Base-by-base conservation (phyloP, 768 basidiomycete genomes). In the Russula compacta region DNA sequence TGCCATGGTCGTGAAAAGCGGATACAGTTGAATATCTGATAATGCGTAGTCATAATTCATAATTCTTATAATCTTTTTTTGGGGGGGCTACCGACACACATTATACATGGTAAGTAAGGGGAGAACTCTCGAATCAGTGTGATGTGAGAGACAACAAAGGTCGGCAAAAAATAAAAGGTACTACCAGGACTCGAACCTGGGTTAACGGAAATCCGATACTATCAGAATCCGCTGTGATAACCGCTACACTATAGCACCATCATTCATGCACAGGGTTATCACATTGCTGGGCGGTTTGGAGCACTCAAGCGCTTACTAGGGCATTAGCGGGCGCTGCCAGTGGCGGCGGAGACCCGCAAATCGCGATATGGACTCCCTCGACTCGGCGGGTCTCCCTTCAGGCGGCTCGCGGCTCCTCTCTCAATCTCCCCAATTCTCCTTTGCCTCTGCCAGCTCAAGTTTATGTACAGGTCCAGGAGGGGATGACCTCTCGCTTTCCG, bases 401-500 rank as follows among this genome's bases (percentile, higher is more conserved):
- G 69, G 66, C 46, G 72, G 71, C 58, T 78, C 80, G 2, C 73
- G 71, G 52, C 71, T 84, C 14, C 74, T 84, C 43, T 79, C 78
- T 10, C 78, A 81, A 64, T 77, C 81, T 0, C 73, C 77, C 6
- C 72, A 74, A 50, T 71, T 72, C 42, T 49, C 56, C 4, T 60
- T 67, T 50, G 49, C 59, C 11, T 67, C 71, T 29, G 67, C 67
- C 12, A 68, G 73, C 46, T 69, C 71, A 6, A 65, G 61, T 47
- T 72, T 70, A 11, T 66, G 72, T 59, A 77, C 77, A 2, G 79
- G 76, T 6, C 77, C 73, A 17, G 76, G 76, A 15, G 76, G 75
- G 38, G 77, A 75, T 61, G 83, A 83, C 69, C 75, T 84, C 3
- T 83, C 82, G 6, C 70, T 84, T 48, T 82, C 83, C 1, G 83